Percentiles rank a stretch among this genome's conserved stretches.
These are phyloP conservation scores for Candida neerlandica DNA, from an alignment of 1,139 yeast species.

Conservation along the genomic window DNA sequence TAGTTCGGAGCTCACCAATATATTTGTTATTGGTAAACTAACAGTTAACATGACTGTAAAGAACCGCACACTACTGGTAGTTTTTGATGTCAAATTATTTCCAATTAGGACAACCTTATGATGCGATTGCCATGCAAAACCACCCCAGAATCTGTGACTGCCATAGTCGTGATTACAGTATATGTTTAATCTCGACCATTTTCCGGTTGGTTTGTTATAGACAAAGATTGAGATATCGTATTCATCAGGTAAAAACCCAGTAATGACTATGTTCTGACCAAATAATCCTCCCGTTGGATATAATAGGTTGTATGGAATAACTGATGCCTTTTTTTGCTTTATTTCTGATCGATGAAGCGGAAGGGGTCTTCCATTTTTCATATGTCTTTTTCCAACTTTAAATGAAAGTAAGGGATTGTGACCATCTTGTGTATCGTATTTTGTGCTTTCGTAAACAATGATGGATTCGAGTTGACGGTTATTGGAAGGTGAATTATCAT, in stretches of 20 bases:
- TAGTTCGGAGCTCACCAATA: constrained; percentile 50
- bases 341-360: constrained; percentile 24
- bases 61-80: constrained; percentile 57
- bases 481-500: constrained; percentile 1
- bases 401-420: constrained; percentile 41
- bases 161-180: constrained; percentile 58
- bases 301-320: constrained; percentile 42
- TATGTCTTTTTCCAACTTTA: constrained; percentile 35
- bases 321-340: constrained; percentile 12
- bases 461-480: constrained; percentile 31
- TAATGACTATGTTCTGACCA: constrained; percentile 63
- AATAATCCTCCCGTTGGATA: constrained; percentile 64
- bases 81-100: constrained; percentile 46
- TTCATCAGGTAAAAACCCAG: constrained; percentile 59
- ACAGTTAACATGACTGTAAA: constrained; percentile 61
- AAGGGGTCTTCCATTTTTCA: constrained; percentile 35
- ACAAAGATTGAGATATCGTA: constrained; percentile 58
- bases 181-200: constrained; percentile 65
- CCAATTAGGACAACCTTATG: constrained; percentile 66
- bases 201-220: constrained; percentile 61
- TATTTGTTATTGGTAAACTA: constrained; percentile 67
- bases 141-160: constrained; percentile 65
- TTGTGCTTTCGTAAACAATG: constrained; percentile 40
- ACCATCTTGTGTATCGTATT: constrained; percentile 19
- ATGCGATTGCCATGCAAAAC: constrained; percentile 75